A percentile compares a stretch with the other conserved stretches of the same genome.
phyloP scores from a whole-genome alignment of 2,329 filamentous ascomycete species.

The Shiraia sp. region DNA sequence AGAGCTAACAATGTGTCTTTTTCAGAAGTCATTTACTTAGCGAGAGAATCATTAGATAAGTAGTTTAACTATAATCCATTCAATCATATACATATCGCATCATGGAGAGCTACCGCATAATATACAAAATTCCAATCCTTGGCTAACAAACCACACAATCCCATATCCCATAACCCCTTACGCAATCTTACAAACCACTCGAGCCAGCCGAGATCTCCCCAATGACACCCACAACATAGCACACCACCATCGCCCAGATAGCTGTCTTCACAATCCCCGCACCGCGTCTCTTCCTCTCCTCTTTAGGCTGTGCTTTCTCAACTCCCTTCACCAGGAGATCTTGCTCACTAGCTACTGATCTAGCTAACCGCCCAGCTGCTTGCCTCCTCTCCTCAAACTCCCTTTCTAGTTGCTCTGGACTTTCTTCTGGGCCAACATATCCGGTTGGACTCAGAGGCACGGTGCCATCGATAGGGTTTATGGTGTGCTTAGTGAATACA shows the following conservation, averaged over 20 bases:
- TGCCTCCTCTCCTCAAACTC: slow-evolving; percentile 28
- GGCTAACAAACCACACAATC: not conserved
- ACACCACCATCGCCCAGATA: slow-evolving; percentile 31
- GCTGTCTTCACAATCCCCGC: slow-evolving; percentile 34
- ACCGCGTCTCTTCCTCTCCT: slow-evolving; percentile 16
- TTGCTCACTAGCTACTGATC: too few relatives aligned
- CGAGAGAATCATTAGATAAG: too few relatives aligned
- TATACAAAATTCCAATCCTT: too few relatives aligned
- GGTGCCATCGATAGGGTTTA: slow-evolving; percentile 45
- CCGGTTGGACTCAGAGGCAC: slow-evolving; percentile 37
- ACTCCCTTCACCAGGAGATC: slow-evolving; percentile 2
- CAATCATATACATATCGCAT: too few relatives aligned
- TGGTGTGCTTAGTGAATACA: not conserved
- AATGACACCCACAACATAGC: slow-evolving; percentile 39
- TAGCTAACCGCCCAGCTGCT: slow-evolving; percentile 17
- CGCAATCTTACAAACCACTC: not conserved
- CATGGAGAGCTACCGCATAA: too few relatives aligned
- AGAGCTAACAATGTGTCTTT: too few relatives aligned
- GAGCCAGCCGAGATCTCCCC: slow-evolving; percentile 23
- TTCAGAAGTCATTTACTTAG: too few relatives aligned
- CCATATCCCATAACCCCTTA: not conserved
- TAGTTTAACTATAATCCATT: too few relatives aligned
- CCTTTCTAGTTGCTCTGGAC: slow-evolving; percentile 22
- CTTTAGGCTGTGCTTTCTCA: slow-evolving; percentile 4
- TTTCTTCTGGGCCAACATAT: slow-evolving; percentile 35